Evolutionary conservation across 2,329 filamentous ascomycete genomes (phyloP).

Genomic region (Exophiala aquamarina): DNA sequence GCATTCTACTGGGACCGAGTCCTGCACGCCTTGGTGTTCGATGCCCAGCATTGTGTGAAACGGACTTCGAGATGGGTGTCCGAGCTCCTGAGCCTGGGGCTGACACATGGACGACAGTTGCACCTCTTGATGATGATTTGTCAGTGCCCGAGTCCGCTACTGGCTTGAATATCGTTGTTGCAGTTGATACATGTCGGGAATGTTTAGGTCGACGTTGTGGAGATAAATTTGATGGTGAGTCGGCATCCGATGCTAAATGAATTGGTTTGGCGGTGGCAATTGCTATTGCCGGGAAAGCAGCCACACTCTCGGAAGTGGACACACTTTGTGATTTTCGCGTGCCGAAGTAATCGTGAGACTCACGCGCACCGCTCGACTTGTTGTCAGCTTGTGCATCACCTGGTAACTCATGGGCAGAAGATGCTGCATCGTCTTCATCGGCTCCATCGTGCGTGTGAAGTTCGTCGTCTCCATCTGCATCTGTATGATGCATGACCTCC

Average conservation of each 20-base stretch:
- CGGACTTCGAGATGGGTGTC: conserved; percentile 26
- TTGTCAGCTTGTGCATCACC: neutral
- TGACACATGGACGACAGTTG: conserved; percentile 6
- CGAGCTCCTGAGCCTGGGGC: conserved; percentile 28
- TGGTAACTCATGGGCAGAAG: conserved; percentile 11
- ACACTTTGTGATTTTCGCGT: neutral
- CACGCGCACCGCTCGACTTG: neutral
- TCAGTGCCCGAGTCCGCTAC: conserved; percentile 36
- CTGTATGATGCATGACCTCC: conserved; percentile 60
- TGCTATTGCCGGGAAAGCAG: neutral
- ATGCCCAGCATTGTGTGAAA: conserved; percentile 29
- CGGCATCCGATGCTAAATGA: neutral
- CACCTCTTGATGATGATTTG: conserved; percentile 12
- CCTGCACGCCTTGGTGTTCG: conserved; percentile 46
- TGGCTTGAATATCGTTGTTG: conserved; percentile 82
- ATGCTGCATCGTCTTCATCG: conserved; percentile 41
- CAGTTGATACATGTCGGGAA: conserved; percentile 72
- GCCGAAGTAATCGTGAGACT: conserved; percentile 12
- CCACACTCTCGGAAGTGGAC: too few relatives aligned
- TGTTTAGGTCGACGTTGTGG: conserved; percentile 49
- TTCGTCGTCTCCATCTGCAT: conserved; percentile 88
- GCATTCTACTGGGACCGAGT: conserved; percentile 45
- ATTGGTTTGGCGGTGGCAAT: neutral
- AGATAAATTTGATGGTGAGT: conserved; percentile 8
- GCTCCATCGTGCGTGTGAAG: conserved; percentile 78